phyloP scores from a whole-genome alignment of 2,329 filamentous ascomycete genomes.

The Alternaria arborescens region DNA sequence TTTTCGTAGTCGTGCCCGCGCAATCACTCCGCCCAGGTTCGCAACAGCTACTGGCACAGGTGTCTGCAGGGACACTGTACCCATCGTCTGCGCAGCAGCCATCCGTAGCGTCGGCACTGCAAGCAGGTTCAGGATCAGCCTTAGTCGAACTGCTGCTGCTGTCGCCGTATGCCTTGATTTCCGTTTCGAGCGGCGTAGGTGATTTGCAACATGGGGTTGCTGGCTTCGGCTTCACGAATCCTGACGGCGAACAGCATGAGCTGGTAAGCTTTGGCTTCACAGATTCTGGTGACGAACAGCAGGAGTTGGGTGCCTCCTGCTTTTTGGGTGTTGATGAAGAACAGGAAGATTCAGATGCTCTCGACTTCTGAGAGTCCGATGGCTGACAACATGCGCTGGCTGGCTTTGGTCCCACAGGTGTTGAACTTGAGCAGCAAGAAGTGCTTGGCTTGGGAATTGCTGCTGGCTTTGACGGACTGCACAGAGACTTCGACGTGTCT shows the following conservation, averaged over 20 bases:
- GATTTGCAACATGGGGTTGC: neutral
- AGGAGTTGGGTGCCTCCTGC: neutral
- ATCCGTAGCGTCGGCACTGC: neutral
- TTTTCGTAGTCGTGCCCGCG: neutral
- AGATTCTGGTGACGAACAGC: neutral
- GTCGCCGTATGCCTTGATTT: neutral
- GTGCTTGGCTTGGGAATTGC: neutral
- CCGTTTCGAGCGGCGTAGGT: neutral
- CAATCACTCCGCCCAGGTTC: neutral
- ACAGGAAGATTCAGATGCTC: conserved; percentile 1
- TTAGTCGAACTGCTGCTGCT: neutral
- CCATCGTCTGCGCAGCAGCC: neutral
- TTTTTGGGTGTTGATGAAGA: neutral
- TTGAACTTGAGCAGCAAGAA: neutral
- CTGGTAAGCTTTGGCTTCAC: conserved; percentile 9
- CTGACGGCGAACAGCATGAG: conserved; percentile 14
- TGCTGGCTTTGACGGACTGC: neutral
- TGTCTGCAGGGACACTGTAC: neutral
- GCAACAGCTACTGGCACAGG: conserved; percentile 9
- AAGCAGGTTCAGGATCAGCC: neutral
- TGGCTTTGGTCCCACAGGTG: neutral
- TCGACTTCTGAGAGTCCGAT: neutral
- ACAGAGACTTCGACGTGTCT: neutral
- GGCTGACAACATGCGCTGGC: neutral
- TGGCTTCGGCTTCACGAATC: neutral